phyloP scores from a whole-genome alignment of 306 rosid species.

The Dalbergia cultrata region DNA sequence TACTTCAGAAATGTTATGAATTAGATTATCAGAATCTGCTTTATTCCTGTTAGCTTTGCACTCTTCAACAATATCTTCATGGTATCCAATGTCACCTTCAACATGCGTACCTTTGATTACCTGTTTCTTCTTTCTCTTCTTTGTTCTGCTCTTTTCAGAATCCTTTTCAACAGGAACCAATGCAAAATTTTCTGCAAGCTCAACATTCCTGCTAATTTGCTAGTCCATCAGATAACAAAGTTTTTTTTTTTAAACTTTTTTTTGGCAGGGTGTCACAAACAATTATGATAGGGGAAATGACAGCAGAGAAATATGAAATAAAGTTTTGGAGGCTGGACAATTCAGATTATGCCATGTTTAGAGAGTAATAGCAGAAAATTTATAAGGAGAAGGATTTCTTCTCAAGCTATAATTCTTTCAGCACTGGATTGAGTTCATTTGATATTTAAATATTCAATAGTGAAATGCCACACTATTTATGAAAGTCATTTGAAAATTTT shows the following conservation, averaged over 20 bases:
- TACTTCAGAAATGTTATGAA: conserved; percentile 39
- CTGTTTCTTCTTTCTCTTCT: conserved; percentile 58
- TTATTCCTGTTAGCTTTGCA: conserved; percentile 39
- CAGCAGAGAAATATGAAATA: background rate
- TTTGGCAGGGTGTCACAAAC: background rate
- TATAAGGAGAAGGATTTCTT: conserved; percentile 17
- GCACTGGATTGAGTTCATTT: conserved; percentile 28
- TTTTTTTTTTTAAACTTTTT: too few species aligned
- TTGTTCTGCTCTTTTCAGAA: conserved; percentile 48
- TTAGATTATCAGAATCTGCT: conserved; percentile 39
- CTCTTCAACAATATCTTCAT: conserved; percentile 44
- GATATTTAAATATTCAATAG: conserved; percentile 11
- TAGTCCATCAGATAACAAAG: conserved; percentile 10
- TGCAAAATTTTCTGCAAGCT: conserved; percentile 39
- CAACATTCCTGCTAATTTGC: conserved; percentile 51
- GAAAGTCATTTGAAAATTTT: background rate
- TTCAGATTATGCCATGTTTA: conserved; percentile 1
- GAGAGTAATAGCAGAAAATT: conserved; percentile 14
- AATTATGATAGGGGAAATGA: background rate
- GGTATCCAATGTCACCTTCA: conserved; percentile 44
- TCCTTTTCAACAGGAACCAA: conserved; percentile 39
- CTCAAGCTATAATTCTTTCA: conserved; percentile 1
- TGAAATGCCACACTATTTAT: conserved; percentile 23
- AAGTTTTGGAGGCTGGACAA: conserved; percentile 16
- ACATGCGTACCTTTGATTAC: conserved; percentile 37